These are phyloP conservation scores for Achlya hypogyna DNA, from an alignment of 352 stramenopile species.

Conservation along the genomic window DNA sequence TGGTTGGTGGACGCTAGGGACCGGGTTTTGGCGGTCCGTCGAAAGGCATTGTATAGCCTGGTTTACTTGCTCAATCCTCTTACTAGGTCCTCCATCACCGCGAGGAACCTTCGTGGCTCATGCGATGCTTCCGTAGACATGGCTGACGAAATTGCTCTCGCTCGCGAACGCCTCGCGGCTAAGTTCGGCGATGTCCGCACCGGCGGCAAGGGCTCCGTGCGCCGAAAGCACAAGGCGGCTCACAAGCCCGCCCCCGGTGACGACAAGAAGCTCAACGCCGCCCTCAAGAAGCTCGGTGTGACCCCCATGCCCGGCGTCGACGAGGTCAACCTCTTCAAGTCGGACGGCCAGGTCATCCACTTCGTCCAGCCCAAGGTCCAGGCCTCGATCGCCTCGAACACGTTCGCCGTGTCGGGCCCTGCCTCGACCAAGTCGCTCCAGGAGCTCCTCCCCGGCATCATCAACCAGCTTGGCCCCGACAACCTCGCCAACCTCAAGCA, in stretches of 20 bases:
- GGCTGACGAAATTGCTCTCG: constrained; percentile 85
- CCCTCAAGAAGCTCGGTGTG: constrained; percentile 97
- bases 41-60: constrained; percentile 13
- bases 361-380: constrained; percentile 98
- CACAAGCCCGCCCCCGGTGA: constrained; percentile 90
- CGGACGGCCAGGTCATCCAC: constrained; percentile 98
- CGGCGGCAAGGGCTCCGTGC: constrained; percentile 92
- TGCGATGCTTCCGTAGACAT: constrained; percentile 27
- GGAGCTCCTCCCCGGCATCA: constrained; percentile 96
- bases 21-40: background rate
- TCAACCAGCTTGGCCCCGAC: constrained; percentile 97
- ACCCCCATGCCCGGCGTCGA: constrained; percentile 98
- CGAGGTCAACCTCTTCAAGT: constrained; percentile 99
- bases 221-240: constrained; percentile 94
- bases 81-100: no score
- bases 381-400: constrained; percentile 96
- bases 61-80: constrained; percentile 18
- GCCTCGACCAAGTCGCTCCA: constrained; percentile 96
- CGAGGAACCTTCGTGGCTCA: background rate
- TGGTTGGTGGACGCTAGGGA: constrained; percentile 18
- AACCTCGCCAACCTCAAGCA: constrained; percentile 94
- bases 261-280: constrained; percentile 96
- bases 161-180: constrained; percentile 72
- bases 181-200: constrained; percentile 89
- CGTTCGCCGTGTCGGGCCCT: constrained; percentile 94